Percentiles rank a stretch among this genome's conserved stretches.
These are phyloP conservation scores for Rhodotorula sp. DNA, from an alignment of 1,284 basidiomycete genomes.

Conservation along the genomic window DNA sequence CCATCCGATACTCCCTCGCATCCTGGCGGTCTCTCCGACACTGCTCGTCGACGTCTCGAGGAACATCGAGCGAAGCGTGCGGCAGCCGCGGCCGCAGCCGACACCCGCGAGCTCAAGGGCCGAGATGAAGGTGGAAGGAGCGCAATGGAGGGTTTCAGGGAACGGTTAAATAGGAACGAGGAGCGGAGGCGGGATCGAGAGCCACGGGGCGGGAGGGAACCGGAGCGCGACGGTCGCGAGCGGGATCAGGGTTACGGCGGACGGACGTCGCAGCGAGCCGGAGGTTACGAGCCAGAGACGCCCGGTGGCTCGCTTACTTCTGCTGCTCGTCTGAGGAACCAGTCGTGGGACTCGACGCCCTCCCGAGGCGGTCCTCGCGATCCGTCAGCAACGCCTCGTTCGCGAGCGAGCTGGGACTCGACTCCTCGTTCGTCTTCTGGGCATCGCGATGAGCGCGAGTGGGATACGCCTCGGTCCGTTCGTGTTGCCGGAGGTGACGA, in stretches of 20 bases:
- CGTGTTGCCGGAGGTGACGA: constrained; percentile 40
- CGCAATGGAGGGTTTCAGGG: constrained; percentile 44
- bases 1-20: constrained; percentile 92
- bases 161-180: constrained; percentile 44
- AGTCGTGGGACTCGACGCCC: constrained; percentile 44
- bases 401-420: constrained; percentile 35
- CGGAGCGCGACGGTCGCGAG: constrained; percentile 15
- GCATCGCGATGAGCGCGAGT: constrained; percentile 49
- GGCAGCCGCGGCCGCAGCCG: constrained; percentile 20
- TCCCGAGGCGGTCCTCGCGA: constrained; percentile 11
- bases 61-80: constrained; percentile 59
- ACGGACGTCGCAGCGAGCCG: constrained; percentile 19
- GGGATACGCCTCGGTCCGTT: constrained; percentile 64
- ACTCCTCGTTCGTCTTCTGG: constrained; percentile 36
- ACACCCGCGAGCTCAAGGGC: constrained; percentile 37
- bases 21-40: constrained; percentile 77
- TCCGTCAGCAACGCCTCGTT: constrained; percentile 13
- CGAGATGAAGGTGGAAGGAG: constrained; percentile 25
- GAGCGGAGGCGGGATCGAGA: constrained; percentile 8
- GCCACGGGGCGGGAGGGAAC: constrained; percentile 15
- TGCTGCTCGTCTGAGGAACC: constrained; percentile 23
- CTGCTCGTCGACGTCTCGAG: constrained; percentile 68
- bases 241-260: constrained; percentile 24
- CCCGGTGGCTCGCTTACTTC: constrained; percentile 27
- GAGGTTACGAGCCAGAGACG: constrained; percentile 36